phyloP scores from a whole-genome alignment of 2,329 filamentous ascomycete genomes.

The Rutstroemia sp. region DNA sequence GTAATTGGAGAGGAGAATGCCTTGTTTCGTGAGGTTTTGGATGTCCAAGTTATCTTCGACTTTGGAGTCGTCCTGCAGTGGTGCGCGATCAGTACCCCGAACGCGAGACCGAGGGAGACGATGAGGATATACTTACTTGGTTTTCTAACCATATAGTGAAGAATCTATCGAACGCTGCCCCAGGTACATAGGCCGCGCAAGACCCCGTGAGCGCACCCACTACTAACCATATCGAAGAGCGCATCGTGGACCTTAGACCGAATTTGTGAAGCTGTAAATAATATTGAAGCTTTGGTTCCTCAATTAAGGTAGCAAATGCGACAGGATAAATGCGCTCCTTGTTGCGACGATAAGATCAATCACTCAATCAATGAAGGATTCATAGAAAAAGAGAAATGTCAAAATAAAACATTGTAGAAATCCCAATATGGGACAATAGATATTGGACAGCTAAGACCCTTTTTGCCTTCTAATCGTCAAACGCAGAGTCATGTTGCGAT shows the following conservation, averaged over 20 bases:
- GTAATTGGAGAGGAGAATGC: constrained; percentile 38
- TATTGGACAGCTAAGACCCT: neutral
- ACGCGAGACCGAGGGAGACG: neutral
- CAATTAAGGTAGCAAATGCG: too few species aligned
- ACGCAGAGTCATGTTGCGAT: neutral
- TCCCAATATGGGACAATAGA: neutral
- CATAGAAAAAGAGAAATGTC: neutral
- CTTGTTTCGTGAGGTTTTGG: constrained; percentile 35
- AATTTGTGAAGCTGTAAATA: neutral
- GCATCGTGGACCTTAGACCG: neutral
- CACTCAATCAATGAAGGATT: too few species aligned
- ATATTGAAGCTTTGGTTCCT: too few species aligned
- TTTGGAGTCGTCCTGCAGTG: constrained; percentile 36
- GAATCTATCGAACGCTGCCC: constrained; percentile 52
- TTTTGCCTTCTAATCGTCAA: neutral
- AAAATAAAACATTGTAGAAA: neutral
- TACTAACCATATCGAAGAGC: neutral
- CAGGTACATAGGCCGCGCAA: constrained; percentile 26
- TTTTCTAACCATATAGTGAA: constrained; percentile 59
- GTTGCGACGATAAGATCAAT: too few species aligned
- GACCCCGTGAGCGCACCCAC: neutral
- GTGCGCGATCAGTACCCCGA: neutral
- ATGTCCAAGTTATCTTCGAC: constrained; percentile 35
- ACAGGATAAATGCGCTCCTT: too few species aligned
- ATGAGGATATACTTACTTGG: constrained; percentile 29